Base-by-base conservation (phyloP, 768 basidiomycete genomes). In the Leccinum fibrillosum region DNA sequence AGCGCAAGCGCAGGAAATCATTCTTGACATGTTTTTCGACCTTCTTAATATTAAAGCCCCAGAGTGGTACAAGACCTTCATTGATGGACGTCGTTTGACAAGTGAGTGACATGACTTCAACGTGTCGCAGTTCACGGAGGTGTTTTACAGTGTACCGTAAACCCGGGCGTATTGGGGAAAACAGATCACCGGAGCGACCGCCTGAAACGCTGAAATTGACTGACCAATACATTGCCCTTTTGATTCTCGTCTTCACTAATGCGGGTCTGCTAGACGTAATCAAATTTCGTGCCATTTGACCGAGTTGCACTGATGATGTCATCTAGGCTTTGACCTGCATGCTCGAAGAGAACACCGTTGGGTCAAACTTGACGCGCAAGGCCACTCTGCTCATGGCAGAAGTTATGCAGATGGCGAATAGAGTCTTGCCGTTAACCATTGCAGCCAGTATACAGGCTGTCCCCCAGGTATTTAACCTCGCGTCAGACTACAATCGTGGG, bases 1-100 rank as follows among this genome's bases (percentile, higher is more conserved):
- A 21, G 48, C 67, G 17, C 64, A 97, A 21, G 48, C 67, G 17
- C 64, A 97, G 95, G 96, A 98, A 77, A 84, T 94, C 30, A 79
- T 98, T 35, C 77, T 98, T 53, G 93, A 98, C 64, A 89, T 97
- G 84, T 90, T 98, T 66, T 98, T 98, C 66, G 90, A 92, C 60
- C 79, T 95, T 17, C 76, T 99, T 19, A 92, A 94, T 56, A 95
- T 98, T 73, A 92, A 92, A 70, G 82, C 90, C 0, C 91, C 94
- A 1, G 89, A 89, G 48, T 98, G 95, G 94, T 92, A 92, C 69
- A 84, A 92, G 65, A 89, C 92, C 0, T 98, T 96, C 66, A 88
- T 97, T 35, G 89, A 89, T 56, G 94, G 94, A 11, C 84, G 91
- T 50, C 80, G 94, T 28, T 74, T 97, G 54, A 96, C 94, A 2